phyloP scores from a whole-genome alignment of 192 early-diverging fungal species.

The Coemansia sp. region DNA sequence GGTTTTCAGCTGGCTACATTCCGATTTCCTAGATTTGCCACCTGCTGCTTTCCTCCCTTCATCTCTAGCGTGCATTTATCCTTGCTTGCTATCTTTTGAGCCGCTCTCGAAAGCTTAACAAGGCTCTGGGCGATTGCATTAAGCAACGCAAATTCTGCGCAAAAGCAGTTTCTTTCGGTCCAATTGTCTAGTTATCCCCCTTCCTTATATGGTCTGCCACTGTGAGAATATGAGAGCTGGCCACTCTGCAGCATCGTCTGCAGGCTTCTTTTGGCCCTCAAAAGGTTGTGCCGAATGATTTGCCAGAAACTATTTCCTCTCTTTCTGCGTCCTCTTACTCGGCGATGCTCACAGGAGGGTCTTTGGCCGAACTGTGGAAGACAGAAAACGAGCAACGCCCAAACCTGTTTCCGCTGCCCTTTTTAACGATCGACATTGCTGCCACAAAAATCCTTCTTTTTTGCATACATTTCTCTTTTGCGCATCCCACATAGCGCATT shows the following conservation, averaged over 20 bases:
- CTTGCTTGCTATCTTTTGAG: not conserved
- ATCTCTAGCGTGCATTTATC: no score
- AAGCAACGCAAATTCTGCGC: no score
- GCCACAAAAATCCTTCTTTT: constrained; percentile 16
- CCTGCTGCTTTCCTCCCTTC: not conserved
- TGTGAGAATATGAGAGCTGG: constrained; percentile 1
- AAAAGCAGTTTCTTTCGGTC: not conserved
- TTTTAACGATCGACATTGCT: constrained; percentile 17
- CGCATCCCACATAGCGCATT: constrained; percentile 1
- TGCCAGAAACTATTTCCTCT: not conserved
- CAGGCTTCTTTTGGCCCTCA: not conserved
- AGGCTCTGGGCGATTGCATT: no score
- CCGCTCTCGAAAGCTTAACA: no score
- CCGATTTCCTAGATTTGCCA: constrained; percentile 42
- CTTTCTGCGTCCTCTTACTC: not conserved
- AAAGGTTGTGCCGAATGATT: not conserved
- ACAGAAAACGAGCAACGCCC: not conserved
- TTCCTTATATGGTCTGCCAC: not conserved
- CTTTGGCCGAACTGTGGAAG: not conserved
- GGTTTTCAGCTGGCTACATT: constrained; percentile 20
- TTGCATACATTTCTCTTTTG: constrained; percentile 4
- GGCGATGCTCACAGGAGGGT: not conserved
- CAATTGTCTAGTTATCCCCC: not conserved
- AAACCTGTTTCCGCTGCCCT: constrained; percentile 14
- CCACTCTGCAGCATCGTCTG: not conserved